Conservation (phyloP, 306 rosid species). For the Clitoria ternatea region DNA sequence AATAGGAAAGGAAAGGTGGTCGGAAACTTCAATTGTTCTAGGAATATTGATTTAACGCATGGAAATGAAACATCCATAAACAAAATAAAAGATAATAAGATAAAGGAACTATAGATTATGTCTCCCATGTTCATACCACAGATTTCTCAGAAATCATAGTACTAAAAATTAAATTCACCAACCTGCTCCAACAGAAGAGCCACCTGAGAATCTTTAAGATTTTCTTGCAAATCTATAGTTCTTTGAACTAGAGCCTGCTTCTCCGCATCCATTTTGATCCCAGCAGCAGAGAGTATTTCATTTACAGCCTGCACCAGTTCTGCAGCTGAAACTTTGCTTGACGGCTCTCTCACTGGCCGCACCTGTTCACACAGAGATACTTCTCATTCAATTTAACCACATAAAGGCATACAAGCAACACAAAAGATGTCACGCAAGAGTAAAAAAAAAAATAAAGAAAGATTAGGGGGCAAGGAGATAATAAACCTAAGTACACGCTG, state of each 20-base stretch:
- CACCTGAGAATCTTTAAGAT: slow-evolving; percentile 75
- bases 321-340: slow-evolving; percentile 76
- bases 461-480: neutral
- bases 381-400: slow-evolving; percentile 37
- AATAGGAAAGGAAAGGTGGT: neutral
- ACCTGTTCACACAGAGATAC: slow-evolving; percentile 33
- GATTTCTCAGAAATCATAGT: neutral
- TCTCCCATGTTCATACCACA: neutral
- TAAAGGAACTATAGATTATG: neutral
- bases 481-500: neutral
- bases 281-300: slow-evolving; percentile 92
- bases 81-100: slow-evolving; percentile 1
- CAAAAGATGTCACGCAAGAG: neutral
- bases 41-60: neutral
- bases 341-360: slow-evolving; percentile 54
- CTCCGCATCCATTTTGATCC: slow-evolving; percentile 82
- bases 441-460: too few species aligned
- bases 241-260: slow-evolving; percentile 74
- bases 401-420: slow-evolving; percentile 12
- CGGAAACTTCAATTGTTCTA: neutral
- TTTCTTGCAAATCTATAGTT: slow-evolving; percentile 75
- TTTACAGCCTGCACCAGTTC: slow-evolving; percentile 92
- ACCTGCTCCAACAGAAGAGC: slow-evolving; percentile 89
- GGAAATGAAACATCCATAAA: neutral
- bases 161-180: slow-evolving; percentile 25